Percentiles rank a stretch among this genome's conserved stretches.
phyloP scores from a whole-genome alignment of 208 protist species.

The Trypanosoma lewisi region DNA sequence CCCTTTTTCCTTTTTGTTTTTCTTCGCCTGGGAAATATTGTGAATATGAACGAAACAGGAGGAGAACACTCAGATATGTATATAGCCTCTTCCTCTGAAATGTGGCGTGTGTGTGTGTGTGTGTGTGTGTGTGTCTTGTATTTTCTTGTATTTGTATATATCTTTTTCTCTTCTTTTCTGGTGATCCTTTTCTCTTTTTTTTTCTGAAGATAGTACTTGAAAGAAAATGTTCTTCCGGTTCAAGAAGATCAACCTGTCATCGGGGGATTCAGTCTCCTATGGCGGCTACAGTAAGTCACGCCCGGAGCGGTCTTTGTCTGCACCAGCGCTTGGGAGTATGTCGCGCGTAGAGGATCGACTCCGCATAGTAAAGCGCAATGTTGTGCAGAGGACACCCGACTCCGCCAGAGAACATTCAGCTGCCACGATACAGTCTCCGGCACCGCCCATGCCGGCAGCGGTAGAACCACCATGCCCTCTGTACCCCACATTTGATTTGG shows the following conservation, averaged over 20 bases:
- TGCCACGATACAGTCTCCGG: not conserved
- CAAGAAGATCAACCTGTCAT: constrained; percentile 10
- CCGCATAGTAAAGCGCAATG: constrained; percentile 71
- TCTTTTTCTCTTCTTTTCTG: not conserved
- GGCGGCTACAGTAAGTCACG: not conserved
- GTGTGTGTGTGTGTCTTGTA: constrained; percentile 1
- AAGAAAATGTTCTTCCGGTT: constrained; percentile 40
- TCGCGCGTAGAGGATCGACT: constrained; percentile 73
- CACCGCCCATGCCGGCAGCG: constrained; percentile 2
- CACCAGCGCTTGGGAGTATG: constrained; percentile 23
- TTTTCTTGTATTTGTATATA: not conserved
- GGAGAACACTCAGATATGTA: not conserved
- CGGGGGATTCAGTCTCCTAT: not conserved
- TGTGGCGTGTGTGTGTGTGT: not conserved
- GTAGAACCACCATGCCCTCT: constrained; percentile 44
- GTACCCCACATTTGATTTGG: constrained; percentile 63
- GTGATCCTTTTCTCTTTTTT: not conserved
- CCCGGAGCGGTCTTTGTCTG: constrained; percentile 34
- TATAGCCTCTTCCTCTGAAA: not conserved
- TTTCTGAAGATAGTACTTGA: not conserved
- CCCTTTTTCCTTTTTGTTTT: too few relatives aligned
- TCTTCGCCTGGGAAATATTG: not conserved
- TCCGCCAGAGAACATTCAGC: not conserved
- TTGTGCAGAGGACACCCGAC: constrained; percentile 18
- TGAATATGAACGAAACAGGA: not conserved